phyloP scores from a whole-genome alignment of 371 early-diverging fungal species.

The Mucor sp. region DNA sequence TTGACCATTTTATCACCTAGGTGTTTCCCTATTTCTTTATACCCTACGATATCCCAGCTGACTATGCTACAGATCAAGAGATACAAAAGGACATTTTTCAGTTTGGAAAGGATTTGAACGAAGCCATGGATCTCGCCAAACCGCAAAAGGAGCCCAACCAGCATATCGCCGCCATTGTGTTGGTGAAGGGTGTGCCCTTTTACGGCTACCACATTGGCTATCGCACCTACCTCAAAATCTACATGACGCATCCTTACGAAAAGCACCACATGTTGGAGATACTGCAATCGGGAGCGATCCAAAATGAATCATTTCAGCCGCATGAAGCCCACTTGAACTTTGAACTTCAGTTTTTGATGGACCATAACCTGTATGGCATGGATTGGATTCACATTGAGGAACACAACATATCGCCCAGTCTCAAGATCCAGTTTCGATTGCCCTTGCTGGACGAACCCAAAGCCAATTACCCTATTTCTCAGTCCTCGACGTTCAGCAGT shows the following conservation, averaged over 20 bases:
- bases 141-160: constrained; percentile 36
- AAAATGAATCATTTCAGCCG: constrained; percentile 66
- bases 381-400: constrained; percentile 54
- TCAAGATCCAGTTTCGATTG: constrained; percentile 36
- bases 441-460: constrained; percentile 38
- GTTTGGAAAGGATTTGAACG: constrained; percentile 73
- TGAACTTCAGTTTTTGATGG: constrained; percentile 88
- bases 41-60: constrained; percentile 42
- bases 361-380: constrained; percentile 95
- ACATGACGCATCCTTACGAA: constrained; percentile 66
- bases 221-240: constrained; percentile 75
- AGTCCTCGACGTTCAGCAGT: background rate
- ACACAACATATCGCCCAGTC: background rate
- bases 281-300: constrained; percentile 73
- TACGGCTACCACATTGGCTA: constrained; percentile 83
- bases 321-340: constrained; percentile 91
- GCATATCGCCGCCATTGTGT: constrained; percentile 67
- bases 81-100: constrained; percentile 56
- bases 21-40: constrained; percentile 82
- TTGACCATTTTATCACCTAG: constrained; percentile 27
- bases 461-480: constrained; percentile 13
- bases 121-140: constrained; percentile 62
- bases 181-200: constrained; percentile 80
- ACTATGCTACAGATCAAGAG: constrained; percentile 19
- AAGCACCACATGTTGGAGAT: constrained; percentile 60